phyloP scores from a whole-genome alignment of 768 basidiomycete genomes.

The Leccinum subgranulosum region DNA sequence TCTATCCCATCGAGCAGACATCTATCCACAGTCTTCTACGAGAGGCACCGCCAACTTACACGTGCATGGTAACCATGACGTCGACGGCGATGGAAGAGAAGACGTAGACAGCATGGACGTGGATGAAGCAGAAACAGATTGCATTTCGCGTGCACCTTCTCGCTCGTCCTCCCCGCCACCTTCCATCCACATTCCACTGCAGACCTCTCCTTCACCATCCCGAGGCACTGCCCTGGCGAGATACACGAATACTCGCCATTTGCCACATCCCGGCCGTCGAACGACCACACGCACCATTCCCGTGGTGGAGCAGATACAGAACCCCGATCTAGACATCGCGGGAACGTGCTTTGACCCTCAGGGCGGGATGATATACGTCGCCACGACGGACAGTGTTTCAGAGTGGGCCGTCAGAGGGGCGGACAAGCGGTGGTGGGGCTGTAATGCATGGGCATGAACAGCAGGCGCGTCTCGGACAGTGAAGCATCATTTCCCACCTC shows the following conservation, averaged over 20 bases:
- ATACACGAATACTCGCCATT: conserved; percentile 18
- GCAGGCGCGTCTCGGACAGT: background rate
- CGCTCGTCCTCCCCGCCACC: conserved; percentile 48
- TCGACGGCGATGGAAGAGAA: conserved; percentile 28
- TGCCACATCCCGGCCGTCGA: conserved; percentile 18
- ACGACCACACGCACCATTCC: conserved; percentile 9
- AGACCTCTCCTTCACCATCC: conserved; percentile 21
- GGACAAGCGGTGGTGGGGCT: conserved; percentile 72
- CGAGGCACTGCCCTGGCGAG: conserved; percentile 17
- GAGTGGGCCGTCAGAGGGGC: conserved; percentile 76
- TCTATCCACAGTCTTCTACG: conserved; percentile 19
- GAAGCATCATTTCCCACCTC: background rate
- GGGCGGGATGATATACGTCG: conserved; percentile 67
- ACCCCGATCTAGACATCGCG: conserved; percentile 50
- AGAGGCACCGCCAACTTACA: conserved; percentile 15
- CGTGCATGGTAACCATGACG: conserved; percentile 19
- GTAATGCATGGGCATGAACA: conserved; percentile 41
- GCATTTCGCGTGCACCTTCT: conserved; percentile 49
- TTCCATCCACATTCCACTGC: conserved; percentile 30
- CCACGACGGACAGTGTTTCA: conserved; percentile 59
- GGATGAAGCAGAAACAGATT: conserved; percentile 49
- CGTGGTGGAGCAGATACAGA: conserved; percentile 11
- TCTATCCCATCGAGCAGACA: conserved; percentile 21
- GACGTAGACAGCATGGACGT: conserved; percentile 49
- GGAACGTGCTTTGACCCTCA: conserved; percentile 73